Evolutionary conservation across 2,329 filamentous ascomycete genomes (phyloP).

Genomic region (Penicillium nordicum): DNA sequence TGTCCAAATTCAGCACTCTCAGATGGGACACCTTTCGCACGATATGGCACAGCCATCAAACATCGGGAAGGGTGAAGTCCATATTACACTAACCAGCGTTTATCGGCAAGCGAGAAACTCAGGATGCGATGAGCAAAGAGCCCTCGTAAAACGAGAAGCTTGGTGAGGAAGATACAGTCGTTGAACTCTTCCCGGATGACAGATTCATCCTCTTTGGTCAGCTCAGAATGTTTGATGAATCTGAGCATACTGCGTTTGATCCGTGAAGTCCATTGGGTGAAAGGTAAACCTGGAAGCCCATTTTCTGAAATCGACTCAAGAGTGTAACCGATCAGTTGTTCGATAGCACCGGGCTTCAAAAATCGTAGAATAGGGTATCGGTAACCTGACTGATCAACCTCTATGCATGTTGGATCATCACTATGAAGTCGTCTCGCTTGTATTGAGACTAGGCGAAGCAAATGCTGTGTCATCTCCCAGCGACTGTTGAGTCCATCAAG

Average conservation of each 20-base stretch:
- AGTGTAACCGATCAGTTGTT: background rate
- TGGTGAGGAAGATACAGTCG: background rate
- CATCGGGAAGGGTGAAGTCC: background rate
- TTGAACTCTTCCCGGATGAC: background rate
- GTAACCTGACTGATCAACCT: background rate
- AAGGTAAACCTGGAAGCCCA: background rate
- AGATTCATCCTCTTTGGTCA: background rate
- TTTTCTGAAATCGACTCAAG: background rate
- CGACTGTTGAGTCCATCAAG: background rate
- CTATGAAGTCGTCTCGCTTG: background rate
- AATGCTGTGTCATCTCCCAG: background rate
- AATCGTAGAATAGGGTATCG: background rate
- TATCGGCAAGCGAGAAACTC: background rate
- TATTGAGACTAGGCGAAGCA: background rate
- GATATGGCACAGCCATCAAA: background rate
- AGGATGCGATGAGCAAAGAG: background rate
- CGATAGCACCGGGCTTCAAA: background rate
- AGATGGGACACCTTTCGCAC: background rate
- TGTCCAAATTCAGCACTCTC: background rate
- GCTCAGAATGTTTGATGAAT: background rate
- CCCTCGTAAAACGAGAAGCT: background rate
- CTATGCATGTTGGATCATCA: background rate
- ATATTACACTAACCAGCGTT: background rate
- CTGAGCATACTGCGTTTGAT: background rate
- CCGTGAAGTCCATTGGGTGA: background rate